Evolutionary conservation across 2,329 filamentous ascomycete genomes (phyloP).

Genomic region (Ascochyta lentis): DNA sequence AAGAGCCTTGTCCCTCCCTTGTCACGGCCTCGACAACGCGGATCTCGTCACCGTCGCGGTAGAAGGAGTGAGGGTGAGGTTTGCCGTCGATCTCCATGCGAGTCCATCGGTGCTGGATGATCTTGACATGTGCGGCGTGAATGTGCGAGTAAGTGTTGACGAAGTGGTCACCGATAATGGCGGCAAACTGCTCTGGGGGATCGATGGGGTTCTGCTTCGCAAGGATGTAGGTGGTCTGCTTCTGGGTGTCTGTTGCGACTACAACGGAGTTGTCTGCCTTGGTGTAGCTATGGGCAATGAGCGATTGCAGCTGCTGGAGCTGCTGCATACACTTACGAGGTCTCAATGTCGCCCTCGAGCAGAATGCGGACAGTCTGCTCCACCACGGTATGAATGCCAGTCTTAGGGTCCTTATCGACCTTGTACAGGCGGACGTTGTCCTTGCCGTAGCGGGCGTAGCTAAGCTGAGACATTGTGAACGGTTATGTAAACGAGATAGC

Average conservation of each 20-base stretch:
- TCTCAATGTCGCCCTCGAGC: slow-evolving; percentile 90
- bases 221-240: slow-evolving; percentile 89
- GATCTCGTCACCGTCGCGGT: slow-evolving; percentile 86
- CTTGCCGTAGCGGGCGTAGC: slow-evolving; percentile 80
- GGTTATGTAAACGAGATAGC: not conserved
- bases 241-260: slow-evolving; percentile 96
- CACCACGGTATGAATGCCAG: slow-evolving; percentile 81
- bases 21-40: slow-evolving; percentile 79
- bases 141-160: slow-evolving; percentile 88
- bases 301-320: slow-evolving; percentile 1
- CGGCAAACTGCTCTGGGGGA: slow-evolving; percentile 90
- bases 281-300: slow-evolving; percentile 72
- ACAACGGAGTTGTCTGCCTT: slow-evolving; percentile 92
- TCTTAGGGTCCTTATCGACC: slow-evolving; percentile 78
- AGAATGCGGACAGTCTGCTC: slow-evolving; percentile 96
- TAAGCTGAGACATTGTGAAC: slow-evolving; percentile 55
- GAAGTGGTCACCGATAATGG: slow-evolving; percentile 87
- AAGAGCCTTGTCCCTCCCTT: slow-evolving; percentile 71
- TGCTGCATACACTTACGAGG: slow-evolving; percentile 63
- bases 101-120: slow-evolving; percentile 89
- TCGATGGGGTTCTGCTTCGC: slow-evolving; percentile 93
- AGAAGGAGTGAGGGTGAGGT: slow-evolving; percentile 94
- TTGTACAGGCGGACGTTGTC: slow-evolving; percentile 99
- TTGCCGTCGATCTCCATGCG: slow-evolving; percentile 86
- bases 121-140: slow-evolving; percentile 78